phyloP scores from a whole-genome alignment of 352 stramenopile genomes.

The Globisporangium nodosum region DNA sequence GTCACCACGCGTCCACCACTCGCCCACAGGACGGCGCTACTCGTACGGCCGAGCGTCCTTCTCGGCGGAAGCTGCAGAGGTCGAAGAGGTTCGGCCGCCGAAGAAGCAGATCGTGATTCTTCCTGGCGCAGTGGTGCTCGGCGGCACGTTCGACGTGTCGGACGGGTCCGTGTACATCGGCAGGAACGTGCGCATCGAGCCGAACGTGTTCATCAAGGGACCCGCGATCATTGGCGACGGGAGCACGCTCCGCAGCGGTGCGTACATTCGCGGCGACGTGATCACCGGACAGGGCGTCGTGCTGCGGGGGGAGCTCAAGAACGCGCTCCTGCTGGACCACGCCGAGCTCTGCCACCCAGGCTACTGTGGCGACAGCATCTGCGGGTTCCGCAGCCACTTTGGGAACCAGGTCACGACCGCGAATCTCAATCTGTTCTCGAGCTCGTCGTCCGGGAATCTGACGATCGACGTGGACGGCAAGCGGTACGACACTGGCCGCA shows the following conservation, averaged over 20 bases:
- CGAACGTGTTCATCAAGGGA: constrained; percentile 68
- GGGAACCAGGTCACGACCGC: constrained; percentile 81
- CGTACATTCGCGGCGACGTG: constrained; percentile 67
- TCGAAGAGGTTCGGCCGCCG: constrained; percentile 9
- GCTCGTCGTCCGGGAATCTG: constrained; percentile 19
- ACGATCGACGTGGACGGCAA: constrained; percentile 24
- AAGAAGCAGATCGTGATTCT: constrained; percentile 53
- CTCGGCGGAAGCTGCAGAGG: constrained; percentile 18
- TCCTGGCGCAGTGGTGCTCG: constrained; percentile 36
- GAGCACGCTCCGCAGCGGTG: constrained; percentile 51
- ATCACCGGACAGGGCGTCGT: constrained; percentile 57
- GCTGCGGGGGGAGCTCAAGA: constrained; percentile 65
- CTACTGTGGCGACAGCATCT: constrained; percentile 73
- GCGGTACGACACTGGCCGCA: constrained; percentile 55
- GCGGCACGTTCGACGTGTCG: constrained; percentile 63
- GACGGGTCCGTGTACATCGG: constrained; percentile 65
- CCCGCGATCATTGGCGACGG: constrained; percentile 64
- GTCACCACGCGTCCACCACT: constrained; percentile 7
- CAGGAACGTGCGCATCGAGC: constrained; percentile 55
- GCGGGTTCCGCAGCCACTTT: constrained; percentile 73
- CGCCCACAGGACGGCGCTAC: constrained; percentile 13
- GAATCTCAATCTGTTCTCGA: constrained; percentile 55
- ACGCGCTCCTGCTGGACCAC: constrained; percentile 63
- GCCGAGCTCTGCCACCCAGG: constrained; percentile 68
- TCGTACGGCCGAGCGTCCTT: constrained; percentile 28